Evolutionary conservation across 78 protist genomes (phyloP), one percentile per base, ranked within the genome.

Genomic region (Dictyostelium citrinum): DNA sequence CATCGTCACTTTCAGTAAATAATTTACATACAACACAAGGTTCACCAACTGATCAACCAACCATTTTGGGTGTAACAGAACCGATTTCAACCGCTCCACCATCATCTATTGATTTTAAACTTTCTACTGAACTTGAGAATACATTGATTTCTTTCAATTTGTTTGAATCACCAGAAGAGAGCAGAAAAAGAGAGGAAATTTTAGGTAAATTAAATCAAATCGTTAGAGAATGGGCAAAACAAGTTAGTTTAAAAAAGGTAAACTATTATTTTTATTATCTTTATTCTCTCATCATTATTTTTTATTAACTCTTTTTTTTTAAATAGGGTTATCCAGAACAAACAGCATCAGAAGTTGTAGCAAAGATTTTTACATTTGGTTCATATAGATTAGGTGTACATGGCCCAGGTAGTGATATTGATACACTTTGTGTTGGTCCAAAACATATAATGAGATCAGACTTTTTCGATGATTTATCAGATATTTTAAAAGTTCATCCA

Each of bases 351-450:
- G 85, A 84, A 33, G 96, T 90, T 17, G 91, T 92, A 1, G 98
- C 96, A 41, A 27, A 49, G n/a, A 79, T 99, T 68, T 91, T 92
- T 74, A 98, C 99, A 20, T 98, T 95, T 46, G 99, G 99, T 22
- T 98, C 99, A 20, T 99, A 99, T 88, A 96, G 99, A 17, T 96
- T 98, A 37, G 99, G 99, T 29, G 99, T 98, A 33, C 95, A 94
- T 83, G 93, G 88, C 5, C 76, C 84, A 9, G 98, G 98, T 7
- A 96, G 97, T n/a, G 99, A 99, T 80, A 98, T 99, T 5, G 99
- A 99, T 90, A 97, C 99, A 20, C 82, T 99, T 1, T 95, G 97
- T 58, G 83, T 99, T 10, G 94, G 83, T 7, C 99, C 99, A 2
- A 17, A 71, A 29, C 96, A 84, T 49, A 91, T 98, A 11, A 76